These are phyloP conservation scores for Linnemannia exigua DNA, from an alignment of 192 early-diverging fungal species.

Conservation along the genomic window DNA sequence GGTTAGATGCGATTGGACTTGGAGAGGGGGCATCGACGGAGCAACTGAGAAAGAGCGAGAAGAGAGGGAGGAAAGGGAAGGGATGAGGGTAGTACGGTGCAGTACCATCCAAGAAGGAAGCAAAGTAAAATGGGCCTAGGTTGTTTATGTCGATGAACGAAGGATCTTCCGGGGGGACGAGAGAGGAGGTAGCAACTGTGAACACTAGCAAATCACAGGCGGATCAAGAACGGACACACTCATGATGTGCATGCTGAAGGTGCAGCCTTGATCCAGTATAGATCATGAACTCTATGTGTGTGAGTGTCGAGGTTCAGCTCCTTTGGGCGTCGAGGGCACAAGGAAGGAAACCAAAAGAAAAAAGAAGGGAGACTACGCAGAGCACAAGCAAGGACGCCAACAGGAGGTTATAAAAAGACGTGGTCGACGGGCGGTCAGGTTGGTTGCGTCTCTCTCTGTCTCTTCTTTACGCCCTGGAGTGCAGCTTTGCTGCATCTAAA, in stretches of 20 bases:
- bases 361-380: no score
- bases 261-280: background rate
- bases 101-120: no score
- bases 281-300: background rate
- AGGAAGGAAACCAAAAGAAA: background rate
- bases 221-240: background rate
- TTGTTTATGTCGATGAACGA: constrained; percentile 1
- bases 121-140: background rate
- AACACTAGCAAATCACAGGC: background rate
- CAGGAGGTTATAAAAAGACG: no score
- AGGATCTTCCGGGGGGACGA: background rate
- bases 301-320: background rate
- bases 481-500: no score
- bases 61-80: background rate
- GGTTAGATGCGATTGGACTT: background rate
- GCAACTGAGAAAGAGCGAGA: no score
- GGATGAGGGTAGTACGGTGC: no score
- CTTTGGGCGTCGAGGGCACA: background rate
- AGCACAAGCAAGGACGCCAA: background rate
- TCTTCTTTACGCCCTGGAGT: no score
- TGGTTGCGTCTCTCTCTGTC: no score
- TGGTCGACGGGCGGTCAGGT: no score
- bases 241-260: no score
- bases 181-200: background rate
- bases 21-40: background rate